A percentile compares a stretch with the other conserved stretches of the same genome.
phyloP scores from a whole-genome alignment of 345 rosid genomes.

The Durio zibethinus region DNA sequence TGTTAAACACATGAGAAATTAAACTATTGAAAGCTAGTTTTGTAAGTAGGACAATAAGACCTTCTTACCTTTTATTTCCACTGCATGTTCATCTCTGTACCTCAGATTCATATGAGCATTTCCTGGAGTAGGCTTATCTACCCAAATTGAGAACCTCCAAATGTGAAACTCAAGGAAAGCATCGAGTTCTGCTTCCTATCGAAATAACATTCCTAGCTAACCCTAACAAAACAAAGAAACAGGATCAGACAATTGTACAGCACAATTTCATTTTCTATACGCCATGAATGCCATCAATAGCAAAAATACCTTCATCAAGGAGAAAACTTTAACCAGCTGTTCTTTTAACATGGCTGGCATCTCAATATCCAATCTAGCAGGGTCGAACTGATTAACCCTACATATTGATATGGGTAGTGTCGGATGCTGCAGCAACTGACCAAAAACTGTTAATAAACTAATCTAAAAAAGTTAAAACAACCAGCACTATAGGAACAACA shows the following conservation, averaged over 20 bases:
- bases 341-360: conserved; percentile 97
- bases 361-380: conserved; percentile 86
- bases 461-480: background rate
- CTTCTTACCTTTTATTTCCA: conserved; percentile 46
- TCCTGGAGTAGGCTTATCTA: conserved; percentile 97
- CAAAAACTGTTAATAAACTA: background rate
- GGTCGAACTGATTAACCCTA: conserved; percentile 93
- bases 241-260: conserved; percentile 22
- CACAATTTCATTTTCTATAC: background rate
- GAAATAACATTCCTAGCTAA: conserved; percentile 99
- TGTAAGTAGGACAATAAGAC: conserved; percentile 16
- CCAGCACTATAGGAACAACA: background rate
- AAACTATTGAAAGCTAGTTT: background rate
- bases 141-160: conserved; percentile 99
- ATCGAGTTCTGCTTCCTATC: conserved; percentile 95
- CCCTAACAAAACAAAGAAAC: conserved; percentile 36
- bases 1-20: background rate
- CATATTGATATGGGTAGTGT: conserved; percentile 66
- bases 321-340: conserved; percentile 89
- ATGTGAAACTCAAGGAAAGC: conserved; percentile 99
- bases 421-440: conserved; percentile 37
- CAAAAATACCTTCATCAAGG: conserved; percentile 72
- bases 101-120: conserved; percentile 90
- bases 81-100: conserved; percentile 76
- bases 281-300: background rate